Conservation (phyloP, 2,329 filamentous ascomycete species). For the Cercospora zeae-maydis region DNA sequence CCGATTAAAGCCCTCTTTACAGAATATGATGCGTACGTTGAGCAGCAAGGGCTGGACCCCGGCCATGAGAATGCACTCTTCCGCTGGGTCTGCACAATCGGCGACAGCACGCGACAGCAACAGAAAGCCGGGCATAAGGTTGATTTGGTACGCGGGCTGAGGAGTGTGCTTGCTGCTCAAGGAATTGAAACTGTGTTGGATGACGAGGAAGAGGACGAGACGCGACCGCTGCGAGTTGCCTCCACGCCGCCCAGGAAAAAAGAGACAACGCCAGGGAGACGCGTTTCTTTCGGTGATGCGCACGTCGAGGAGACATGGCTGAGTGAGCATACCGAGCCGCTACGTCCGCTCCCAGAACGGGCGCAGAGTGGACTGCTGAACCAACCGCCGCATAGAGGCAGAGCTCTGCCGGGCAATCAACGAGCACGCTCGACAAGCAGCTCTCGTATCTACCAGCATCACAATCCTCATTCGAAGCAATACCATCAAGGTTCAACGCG, state of each 20-base stretch:
- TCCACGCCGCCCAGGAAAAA: conserved; percentile 14
- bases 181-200: conserved; percentile 26
- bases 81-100: conserved; percentile 74
- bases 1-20: conserved; percentile 75
- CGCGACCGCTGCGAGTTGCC: conserved; percentile 12
- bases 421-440: conserved; percentile 29
- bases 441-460: conserved; percentile 11
- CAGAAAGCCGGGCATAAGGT: conserved; percentile 19
- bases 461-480: conserved; percentile 18
- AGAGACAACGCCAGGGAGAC: conserved; percentile 37
- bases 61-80: conserved; percentile 73
- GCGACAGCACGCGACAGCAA: conserved; percentile 45
- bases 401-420: conserved; percentile 7
- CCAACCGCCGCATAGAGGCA: conserved; percentile 23
- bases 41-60: conserved; percentile 64
- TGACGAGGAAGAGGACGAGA: conserved; percentile 37
- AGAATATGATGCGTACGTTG: conserved; percentile 75
- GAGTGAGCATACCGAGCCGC: conserved; percentile 29
- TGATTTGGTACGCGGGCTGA: conserved; percentile 30
- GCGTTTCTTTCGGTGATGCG: conserved; percentile 57
- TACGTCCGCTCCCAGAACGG: conserved; percentile 4
- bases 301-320: conserved; percentile 51
- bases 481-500: conserved; percentile 18
- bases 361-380: conserved; percentile 16
- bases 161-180: conserved; percentile 28